phyloP scores from a whole-genome alignment of 129 eudicot species.

The Glebionis coronaria region DNA sequence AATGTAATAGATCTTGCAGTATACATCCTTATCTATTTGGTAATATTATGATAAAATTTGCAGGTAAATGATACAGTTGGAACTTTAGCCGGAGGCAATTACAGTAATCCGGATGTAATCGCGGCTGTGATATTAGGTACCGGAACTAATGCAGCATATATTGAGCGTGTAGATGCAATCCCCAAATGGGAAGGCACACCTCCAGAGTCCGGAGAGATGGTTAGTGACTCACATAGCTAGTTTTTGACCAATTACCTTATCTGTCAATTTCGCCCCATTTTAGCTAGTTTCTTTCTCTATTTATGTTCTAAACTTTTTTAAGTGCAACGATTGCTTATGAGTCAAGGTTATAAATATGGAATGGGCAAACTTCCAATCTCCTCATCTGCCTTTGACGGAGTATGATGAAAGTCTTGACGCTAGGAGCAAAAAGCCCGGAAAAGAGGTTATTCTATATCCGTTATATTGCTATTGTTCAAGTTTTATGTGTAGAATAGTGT shows the following conservation, averaged over 20 bases:
- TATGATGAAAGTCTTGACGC: conserved; percentile 71
- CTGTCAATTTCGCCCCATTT: too few relatives aligned
- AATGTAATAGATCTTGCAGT: background rate
- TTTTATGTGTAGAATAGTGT: too few relatives aligned
- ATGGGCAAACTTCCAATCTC: conserved; percentile 82
- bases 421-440: too few relatives aligned
- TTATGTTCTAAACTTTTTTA: background rate
- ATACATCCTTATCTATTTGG: background rate
- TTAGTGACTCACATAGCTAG: conserved; percentile 22
- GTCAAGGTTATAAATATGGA: conserved; percentile 87
- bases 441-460: too few relatives aligned
- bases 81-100: conserved; percentile 75
- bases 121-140: conserved; percentile 90
- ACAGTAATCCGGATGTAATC: conserved; percentile 51
- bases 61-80: conserved; percentile 93
- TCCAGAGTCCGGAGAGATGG: conserved; percentile 85
- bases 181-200: conserved; percentile 78
- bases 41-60: background rate
- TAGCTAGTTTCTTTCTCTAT: background rate
- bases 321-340: background rate
- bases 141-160: conserved; percentile 93
- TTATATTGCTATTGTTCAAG: too few relatives aligned
- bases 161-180: conserved; percentile 72
- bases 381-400: conserved; percentile 87
- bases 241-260: too few relatives aligned